phyloP scores from a whole-genome alignment of 805 yeast species.

The Schwanniomyces polymorphus region DNA sequence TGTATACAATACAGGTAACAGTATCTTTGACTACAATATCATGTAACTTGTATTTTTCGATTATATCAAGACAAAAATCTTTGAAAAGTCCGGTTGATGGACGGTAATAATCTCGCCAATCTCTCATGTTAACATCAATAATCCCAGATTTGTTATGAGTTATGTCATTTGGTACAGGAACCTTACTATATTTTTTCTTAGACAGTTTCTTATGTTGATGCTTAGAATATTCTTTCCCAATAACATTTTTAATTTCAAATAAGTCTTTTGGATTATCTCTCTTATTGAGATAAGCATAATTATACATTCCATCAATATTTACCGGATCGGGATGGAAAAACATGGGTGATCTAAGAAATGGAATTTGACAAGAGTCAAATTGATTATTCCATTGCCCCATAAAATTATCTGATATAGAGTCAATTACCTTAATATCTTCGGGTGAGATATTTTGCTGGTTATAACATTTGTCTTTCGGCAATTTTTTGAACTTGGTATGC shows the following conservation, averaged over 20 bases:
- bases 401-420: conserved; percentile 29
- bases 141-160: conserved; percentile 32
- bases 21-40: conserved; percentile 29
- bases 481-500: conserved; percentile 10
- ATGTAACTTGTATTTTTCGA: conserved; percentile 29
- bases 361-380: conserved; percentile 41
- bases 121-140: conserved; percentile 45
- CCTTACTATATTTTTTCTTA: conserved; percentile 14
- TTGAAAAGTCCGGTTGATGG: conserved; percentile 40
- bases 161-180: conserved; percentile 11
- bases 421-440: conserved; percentile 36
- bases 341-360: conserved; percentile 46
- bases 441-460: conserved; percentile 16
- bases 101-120: conserved; percentile 44
- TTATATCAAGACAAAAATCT: conserved; percentile 37
- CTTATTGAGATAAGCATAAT: conserved; percentile 31
- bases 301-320: conserved; percentile 44
- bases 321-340: conserved; percentile 48
- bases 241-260: conserved; percentile 42
- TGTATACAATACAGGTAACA: conserved; percentile 32
- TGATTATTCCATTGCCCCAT: conserved; percentile 47
- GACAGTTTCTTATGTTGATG: conserved; percentile 36
- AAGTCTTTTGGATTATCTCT: conserved; percentile 31
- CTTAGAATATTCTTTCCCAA: conserved; percentile 45
- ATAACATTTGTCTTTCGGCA: conserved; percentile 6